Percentiles rank a stretch among this genome's conserved stretches.
phyloP scores from a whole-genome alignment of 2,329 filamentous ascomycete genomes.

The Rutstroemia sydowiana region DNA sequence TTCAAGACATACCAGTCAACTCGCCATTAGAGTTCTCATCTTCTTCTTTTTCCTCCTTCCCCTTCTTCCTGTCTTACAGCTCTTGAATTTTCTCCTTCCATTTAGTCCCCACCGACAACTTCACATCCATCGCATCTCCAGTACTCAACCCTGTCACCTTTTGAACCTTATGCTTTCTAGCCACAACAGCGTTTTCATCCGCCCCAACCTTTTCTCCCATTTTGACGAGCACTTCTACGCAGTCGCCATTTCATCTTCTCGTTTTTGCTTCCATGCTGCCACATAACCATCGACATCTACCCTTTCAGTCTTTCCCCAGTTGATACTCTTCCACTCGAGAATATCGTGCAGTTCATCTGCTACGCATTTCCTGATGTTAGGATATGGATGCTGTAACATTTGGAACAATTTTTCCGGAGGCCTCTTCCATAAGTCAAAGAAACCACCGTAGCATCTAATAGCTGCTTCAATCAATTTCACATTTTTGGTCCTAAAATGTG shows the following conservation, averaged over 20 bases:
- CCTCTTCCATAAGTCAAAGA: not conserved
- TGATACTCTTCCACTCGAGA: not conserved
- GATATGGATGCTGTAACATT: not conserved
- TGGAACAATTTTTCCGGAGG: not conserved
- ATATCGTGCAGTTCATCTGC: not conserved
- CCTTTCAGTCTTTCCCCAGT: not conserved
- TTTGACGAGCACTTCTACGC: too few species aligned
- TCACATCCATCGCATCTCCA: not conserved
- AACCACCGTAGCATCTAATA: not conserved
- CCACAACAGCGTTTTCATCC: too few species aligned
- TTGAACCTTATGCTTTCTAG: not conserved
- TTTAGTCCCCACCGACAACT: too few species aligned
- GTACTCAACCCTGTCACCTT: not conserved
- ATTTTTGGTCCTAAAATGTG: not conserved
- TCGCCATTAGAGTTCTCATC: not conserved
- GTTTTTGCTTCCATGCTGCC: not conserved
- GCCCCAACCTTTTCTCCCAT: too few species aligned
- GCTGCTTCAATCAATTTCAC: not conserved
- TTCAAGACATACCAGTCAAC: too few species aligned
- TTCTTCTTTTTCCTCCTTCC: not conserved
- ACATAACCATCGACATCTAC: not conserved
- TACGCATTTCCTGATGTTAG: not conserved
- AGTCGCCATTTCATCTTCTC: not conserved
- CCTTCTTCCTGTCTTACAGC: too few species aligned
- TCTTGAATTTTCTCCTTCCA: not conserved